Conservation (phyloP, 331 rosid species). For the Quercus phellos region DNA sequence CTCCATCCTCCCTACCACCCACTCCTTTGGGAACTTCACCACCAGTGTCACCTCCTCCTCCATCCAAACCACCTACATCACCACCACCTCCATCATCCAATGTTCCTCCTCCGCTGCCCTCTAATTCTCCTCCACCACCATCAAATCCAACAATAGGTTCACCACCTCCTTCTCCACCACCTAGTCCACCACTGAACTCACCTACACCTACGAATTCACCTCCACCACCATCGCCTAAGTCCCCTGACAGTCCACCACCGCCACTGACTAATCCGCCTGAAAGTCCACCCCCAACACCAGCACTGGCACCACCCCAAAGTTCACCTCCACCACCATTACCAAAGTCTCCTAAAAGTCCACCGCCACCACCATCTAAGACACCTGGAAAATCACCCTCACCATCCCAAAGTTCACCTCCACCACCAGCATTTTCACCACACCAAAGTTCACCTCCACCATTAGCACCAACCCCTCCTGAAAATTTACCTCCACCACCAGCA, state of each 20-base stretch:
- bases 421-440: not conserved
- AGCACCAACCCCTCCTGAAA: constrained; percentile 20
- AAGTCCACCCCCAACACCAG: constrained; percentile 38
- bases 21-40: constrained; percentile 18
- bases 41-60: not conserved
- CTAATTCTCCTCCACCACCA: constrained; percentile 33
- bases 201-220: constrained; percentile 28
- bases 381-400: not conserved
- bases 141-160: constrained; percentile 21
- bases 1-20: constrained; percentile 6
- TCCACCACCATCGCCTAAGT: constrained; percentile 26
- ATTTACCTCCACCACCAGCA: constrained; percentile 31
- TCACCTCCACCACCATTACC: constrained; percentile 35
- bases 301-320: not conserved
- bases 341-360: constrained; percentile 1
- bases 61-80: not conserved
- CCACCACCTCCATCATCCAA: constrained; percentile 16
- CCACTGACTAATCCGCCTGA: constrained; percentile 29
- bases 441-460: constrained; percentile 37
- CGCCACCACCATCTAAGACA: constrained; percentile 17
- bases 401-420: constrained; percentile 32
- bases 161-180: constrained; percentile 19
- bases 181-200: constrained; percentile 3
- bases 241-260: constrained; percentile 39
- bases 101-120: constrained; percentile 12